Conservation (phyloP, 306 rosid genomes). For the Malus asiatica region DNA sequence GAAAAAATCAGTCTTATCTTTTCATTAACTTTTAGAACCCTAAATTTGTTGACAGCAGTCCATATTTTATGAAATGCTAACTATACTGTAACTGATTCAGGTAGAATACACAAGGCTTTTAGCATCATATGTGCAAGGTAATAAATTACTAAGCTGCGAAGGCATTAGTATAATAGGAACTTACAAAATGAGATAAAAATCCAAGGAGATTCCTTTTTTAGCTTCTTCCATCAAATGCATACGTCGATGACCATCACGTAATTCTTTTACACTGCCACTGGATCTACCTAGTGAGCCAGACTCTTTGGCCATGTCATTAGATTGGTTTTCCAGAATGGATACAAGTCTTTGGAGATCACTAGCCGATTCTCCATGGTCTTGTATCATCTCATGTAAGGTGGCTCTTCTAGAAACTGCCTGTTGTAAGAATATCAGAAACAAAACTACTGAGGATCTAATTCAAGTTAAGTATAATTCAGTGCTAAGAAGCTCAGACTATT, state of each 20-base stretch:
- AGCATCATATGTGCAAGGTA: not conserved
- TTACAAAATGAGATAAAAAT: constrained; percentile 83
- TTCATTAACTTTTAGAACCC: not conserved
- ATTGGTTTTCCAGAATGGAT: constrained; percentile 54
- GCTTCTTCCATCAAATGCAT: constrained; percentile 56
- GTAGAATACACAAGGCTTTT: not conserved
- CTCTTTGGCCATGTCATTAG: constrained; percentile 40
- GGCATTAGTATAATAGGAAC: constrained; percentile 26
- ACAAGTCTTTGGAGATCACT: constrained; percentile 59
- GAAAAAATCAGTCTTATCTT: not conserved
- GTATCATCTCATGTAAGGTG: constrained; percentile 70
- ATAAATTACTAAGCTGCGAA: not conserved
- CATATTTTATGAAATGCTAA: not conserved
- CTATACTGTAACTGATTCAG: not conserved
- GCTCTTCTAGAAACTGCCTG: constrained; percentile 97
- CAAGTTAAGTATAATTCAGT: not conserved
- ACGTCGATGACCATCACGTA: constrained; percentile 50
- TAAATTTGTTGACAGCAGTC: not conserved
- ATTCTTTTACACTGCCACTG: constrained; percentile 45
- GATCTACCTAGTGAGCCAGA: constrained; percentile 47
- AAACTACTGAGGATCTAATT: not conserved
- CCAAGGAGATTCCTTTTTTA: constrained; percentile 44
- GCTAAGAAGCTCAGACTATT: not conserved
- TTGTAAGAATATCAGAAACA: constrained; percentile 16
- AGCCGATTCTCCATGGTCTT: constrained; percentile 73